Evolutionary conservation across 352 stramenopile genomes (phyloP).

Genomic region (Phytophthora vignae): DNA sequence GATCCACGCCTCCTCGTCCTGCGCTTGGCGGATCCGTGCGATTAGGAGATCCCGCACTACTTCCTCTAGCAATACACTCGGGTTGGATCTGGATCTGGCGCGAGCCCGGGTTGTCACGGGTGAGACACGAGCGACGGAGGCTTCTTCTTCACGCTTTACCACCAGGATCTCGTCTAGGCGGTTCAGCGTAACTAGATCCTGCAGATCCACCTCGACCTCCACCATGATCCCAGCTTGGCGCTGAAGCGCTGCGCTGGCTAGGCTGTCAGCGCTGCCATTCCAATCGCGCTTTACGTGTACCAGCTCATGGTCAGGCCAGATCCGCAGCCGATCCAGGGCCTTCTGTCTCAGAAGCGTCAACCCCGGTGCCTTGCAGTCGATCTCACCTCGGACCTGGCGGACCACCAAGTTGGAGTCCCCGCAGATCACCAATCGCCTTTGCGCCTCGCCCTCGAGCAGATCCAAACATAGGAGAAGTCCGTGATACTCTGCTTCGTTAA

Average conservation of each 20-base stretch:
- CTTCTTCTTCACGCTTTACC: not conserved
- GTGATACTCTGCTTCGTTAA: conserved; percentile 6
- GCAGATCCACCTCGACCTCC: not conserved
- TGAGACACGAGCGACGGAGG: not conserved
- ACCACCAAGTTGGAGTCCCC: conserved; percentile 10
- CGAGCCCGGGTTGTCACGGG: not conserved
- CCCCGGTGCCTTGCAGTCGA: conserved; percentile 16
- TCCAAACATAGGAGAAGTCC: not conserved
- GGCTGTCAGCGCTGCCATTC: conserved; percentile 7
- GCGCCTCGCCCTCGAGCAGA: not conserved
- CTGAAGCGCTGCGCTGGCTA: conserved; percentile 7
- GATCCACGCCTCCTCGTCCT: too few species aligned
- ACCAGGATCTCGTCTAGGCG: conserved; percentile 3
- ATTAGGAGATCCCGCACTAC: too few species aligned
- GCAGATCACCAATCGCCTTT: not conserved
- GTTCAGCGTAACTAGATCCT: conserved; percentile 18
- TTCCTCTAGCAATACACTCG: not conserved
- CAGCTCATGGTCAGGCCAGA: not conserved
- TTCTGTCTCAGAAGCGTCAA: conserved; percentile 7
- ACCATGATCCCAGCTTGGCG: not conserved
- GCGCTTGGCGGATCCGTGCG: too few species aligned
- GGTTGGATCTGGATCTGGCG: not conserved
- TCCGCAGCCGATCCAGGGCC: not conserved
- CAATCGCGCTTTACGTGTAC: conserved; percentile 18
- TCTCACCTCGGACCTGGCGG: conserved; percentile 9